Evolutionary conservation across 164 flowering plant genomes (phyloP).

Genomic region (Nelumbo lutea): DNA sequence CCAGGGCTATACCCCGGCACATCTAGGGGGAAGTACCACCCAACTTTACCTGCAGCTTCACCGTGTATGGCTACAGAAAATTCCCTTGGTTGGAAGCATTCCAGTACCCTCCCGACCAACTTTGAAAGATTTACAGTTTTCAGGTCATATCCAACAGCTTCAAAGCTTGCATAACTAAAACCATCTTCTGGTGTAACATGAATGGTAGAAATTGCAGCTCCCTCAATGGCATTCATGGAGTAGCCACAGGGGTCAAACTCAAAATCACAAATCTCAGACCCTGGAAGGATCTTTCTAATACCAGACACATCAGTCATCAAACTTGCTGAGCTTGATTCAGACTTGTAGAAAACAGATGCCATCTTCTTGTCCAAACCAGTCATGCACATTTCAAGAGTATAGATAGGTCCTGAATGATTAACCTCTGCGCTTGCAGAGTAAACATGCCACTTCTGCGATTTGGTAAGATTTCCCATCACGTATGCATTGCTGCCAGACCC

Average conservation of each 20-base stretch:
- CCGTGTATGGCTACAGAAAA: slow-evolving; percentile 67
- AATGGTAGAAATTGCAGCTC: slow-evolving; percentile 65
- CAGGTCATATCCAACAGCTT: slow-evolving; percentile 59
- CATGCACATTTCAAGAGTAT: slow-evolving; percentile 86
- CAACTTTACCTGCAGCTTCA: slow-evolving; percentile 14
- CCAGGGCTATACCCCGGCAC: slow-evolving; percentile 39
- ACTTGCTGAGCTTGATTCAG: slow-evolving; percentile 45
- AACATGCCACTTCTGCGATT: slow-evolving; percentile 65
- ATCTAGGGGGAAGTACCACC: slow-evolving; percentile 15
- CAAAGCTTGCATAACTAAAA: slow-evolving; percentile 88
- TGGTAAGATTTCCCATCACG: slow-evolving; percentile 43
- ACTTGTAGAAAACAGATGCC: slow-evolving; percentile 73
- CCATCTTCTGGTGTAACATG: slow-evolving; percentile 96
- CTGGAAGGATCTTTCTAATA: slow-evolving; percentile 66
- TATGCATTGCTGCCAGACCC: slow-evolving; percentile 48
- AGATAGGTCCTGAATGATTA: slow-evolving; percentile 14
- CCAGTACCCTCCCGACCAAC: slow-evolving; percentile 61
- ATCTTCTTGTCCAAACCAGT: slow-evolving; percentile 56
- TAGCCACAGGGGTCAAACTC: slow-evolving; percentile 91
- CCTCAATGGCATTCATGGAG: slow-evolving; percentile 78
- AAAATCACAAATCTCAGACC: slow-evolving; percentile 67
- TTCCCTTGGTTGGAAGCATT: slow-evolving; percentile 59
- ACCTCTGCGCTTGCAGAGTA: slow-evolving; percentile 51
- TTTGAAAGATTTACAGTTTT: slow-evolving; percentile 27
- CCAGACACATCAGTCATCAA: slow-evolving; percentile 66